Percentiles rank a stretch among this genome's conserved stretches.
Evolutionary conservation across 208 protist species (phyloP).

Genomic region (Trypanosoma conorhini): DNA sequence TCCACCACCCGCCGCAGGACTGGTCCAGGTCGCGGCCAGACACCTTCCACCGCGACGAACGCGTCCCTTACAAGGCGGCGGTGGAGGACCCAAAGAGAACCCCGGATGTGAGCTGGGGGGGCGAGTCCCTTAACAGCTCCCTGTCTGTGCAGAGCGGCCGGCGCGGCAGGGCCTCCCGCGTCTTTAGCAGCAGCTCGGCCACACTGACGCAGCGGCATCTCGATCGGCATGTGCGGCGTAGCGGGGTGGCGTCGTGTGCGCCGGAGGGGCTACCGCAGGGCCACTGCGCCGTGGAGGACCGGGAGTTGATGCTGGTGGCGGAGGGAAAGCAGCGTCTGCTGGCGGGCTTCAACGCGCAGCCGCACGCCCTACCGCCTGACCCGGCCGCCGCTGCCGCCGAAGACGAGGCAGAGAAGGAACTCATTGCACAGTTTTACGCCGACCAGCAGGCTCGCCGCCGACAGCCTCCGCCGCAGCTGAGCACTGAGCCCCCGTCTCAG

Average conservation of each 20-base stretch:
- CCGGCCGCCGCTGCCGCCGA: too few relatives aligned
- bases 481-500: not conserved
- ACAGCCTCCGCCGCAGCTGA: not conserved
- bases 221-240: not conserved
- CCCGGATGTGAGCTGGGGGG: not conserved
- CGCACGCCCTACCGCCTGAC: too few relatives aligned
- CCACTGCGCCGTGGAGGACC: not conserved
- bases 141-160: not conserved
- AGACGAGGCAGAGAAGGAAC: slow-evolving; percentile 9
- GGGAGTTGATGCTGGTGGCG: not conserved
- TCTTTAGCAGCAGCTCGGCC: not conserved
- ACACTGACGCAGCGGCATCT: not conserved
- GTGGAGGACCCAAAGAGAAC: not conserved
- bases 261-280: not conserved
- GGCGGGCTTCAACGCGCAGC: not conserved
- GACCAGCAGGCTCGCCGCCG: not conserved
- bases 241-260: not conserved
- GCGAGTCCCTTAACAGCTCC: not conserved
- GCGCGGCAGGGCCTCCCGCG: not conserved
- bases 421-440: slow-evolving; percentile 13
- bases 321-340: not conserved
- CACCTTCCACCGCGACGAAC: slow-evolving; percentile 15
- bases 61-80: not conserved
- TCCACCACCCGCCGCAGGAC: not conserved
- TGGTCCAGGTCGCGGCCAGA: slow-evolving; percentile 18